Evolutionary conservation across 805 yeast species (phyloP).

Genomic region (Limtongia smithiae): DNA sequence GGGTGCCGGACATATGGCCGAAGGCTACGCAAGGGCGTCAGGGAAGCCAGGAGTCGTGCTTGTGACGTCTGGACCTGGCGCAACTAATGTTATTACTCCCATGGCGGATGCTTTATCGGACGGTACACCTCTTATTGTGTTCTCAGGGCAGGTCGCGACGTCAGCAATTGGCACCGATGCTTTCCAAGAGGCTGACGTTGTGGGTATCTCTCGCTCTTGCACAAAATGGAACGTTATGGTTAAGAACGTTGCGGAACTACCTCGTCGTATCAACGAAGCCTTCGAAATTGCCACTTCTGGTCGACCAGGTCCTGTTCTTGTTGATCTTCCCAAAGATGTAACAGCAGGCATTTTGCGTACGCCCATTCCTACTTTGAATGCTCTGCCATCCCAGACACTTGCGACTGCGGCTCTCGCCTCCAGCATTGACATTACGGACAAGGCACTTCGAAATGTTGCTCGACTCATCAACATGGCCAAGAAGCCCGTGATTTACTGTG

Average conservation of each 20-base stretch:
- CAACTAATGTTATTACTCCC: slow-evolving; percentile 97
- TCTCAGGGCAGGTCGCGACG: slow-evolving; percentile 96
- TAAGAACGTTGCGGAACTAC: slow-evolving; percentile 87
- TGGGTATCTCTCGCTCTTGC: slow-evolving; percentile 95
- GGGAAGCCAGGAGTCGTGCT: slow-evolving; percentile 97
- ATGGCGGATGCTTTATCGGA: slow-evolving; percentile 97
- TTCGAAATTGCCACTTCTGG: slow-evolving; percentile 95
- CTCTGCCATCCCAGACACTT: slow-evolving; percentile 40
- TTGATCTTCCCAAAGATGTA: slow-evolving; percentile 96
- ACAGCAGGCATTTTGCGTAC: slow-evolving; percentile 85
- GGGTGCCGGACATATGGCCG: slow-evolving; percentile 99
- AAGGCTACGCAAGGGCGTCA: slow-evolving; percentile 92
- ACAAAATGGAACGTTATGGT: slow-evolving; percentile 99
- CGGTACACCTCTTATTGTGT: slow-evolving; percentile 95
- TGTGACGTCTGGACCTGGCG: slow-evolving; percentile 99
- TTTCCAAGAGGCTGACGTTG: slow-evolving; percentile 97
- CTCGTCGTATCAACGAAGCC: slow-evolving; percentile 94
- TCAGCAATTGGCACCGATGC: slow-evolving; percentile 96
- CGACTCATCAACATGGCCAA: slow-evolving; percentile 74
- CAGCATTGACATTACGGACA: slow-evolving; percentile 67
- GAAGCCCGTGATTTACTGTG: slow-evolving; percentile 84
- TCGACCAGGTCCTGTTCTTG: slow-evolving; percentile 97
- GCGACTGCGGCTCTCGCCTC: slow-evolving; percentile 69
- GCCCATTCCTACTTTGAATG: slow-evolving; percentile 77
- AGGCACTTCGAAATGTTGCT: slow-evolving; percentile 74